phyloP scores from a whole-genome alignment of 257 asterid species.

The Nicotiana attenuata region DNA sequence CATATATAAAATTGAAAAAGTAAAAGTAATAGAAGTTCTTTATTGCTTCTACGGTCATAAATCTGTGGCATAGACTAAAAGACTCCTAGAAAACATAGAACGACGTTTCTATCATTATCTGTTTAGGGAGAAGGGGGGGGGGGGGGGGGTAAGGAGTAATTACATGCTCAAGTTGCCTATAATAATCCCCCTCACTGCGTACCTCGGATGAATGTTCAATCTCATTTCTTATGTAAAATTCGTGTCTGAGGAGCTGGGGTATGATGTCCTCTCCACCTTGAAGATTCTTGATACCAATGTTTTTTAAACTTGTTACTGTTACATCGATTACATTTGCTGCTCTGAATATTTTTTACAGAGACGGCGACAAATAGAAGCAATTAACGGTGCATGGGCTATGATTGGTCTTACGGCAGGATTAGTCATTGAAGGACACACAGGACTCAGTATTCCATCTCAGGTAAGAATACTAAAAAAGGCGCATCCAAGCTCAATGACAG shows the following conservation, averaged over 20 bases:
- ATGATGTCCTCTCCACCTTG: neutral
- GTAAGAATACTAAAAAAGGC: conserved; percentile 28
- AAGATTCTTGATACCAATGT: neutral
- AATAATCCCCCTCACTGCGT: no score
- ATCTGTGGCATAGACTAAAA: no score
- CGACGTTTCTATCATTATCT: no score
- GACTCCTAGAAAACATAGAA: no score
- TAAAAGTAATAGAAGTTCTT: no score
- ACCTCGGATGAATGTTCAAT: neutral
- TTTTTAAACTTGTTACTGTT: neutral
- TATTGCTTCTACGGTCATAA: no score
- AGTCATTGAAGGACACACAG: conserved; percentile 79
- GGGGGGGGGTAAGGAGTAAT: no score
- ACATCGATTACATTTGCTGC: no score
- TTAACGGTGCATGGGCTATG: conserved; percentile 98
- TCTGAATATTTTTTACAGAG: conserved; percentile 30
- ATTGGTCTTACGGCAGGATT: conserved; percentile 87
- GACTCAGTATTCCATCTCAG: conserved; percentile 65
- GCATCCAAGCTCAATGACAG: neutral
- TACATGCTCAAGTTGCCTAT: no score
- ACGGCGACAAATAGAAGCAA: conserved; percentile 68
- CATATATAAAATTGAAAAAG: no score
- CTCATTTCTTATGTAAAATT: no score
- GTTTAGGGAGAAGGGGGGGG: no score
- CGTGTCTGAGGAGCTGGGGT: neutral